Conservation (phyloP, 257 asterid species). For the Plectranthus barbatus region DNA sequence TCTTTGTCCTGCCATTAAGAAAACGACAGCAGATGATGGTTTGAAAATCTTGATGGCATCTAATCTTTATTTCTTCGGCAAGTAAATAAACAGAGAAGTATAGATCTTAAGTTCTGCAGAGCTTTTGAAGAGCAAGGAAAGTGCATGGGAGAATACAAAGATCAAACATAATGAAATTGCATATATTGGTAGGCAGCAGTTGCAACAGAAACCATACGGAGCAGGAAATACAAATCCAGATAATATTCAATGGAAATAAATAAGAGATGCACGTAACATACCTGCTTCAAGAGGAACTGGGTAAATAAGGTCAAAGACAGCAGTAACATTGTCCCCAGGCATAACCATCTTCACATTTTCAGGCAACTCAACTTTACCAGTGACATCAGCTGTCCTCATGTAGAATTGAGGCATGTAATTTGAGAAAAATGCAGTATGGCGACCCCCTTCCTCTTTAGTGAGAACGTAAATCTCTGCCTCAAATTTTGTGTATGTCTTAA, state of each 20-base stretch:
- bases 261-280: background rate
- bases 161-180: background rate
- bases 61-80: background rate
- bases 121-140: no score
- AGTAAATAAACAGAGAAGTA: background rate
- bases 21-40: background rate
- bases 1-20: constrained; percentile 72
- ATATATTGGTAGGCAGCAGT: background rate
- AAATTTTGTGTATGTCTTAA: constrained; percentile 81
- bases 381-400: constrained; percentile 95
- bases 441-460: constrained; percentile 99
- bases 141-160: no score
- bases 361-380: constrained; percentile 95
- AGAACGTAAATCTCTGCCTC: constrained; percentile 98
- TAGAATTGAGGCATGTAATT: constrained; percentile 94
- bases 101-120: no score
- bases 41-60: background rate
- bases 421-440: constrained; percentile 96
- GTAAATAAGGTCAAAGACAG: constrained; percentile 74
- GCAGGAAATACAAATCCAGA: background rate
- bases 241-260: background rate
- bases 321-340: constrained; percentile 99
- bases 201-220: background rate
- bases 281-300: constrained; percentile 95
- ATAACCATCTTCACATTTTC: constrained; percentile 99